Evolutionary conservation across 805 yeast species (phyloP).

Genomic region (Metschnikowia vanudenii): DNA sequence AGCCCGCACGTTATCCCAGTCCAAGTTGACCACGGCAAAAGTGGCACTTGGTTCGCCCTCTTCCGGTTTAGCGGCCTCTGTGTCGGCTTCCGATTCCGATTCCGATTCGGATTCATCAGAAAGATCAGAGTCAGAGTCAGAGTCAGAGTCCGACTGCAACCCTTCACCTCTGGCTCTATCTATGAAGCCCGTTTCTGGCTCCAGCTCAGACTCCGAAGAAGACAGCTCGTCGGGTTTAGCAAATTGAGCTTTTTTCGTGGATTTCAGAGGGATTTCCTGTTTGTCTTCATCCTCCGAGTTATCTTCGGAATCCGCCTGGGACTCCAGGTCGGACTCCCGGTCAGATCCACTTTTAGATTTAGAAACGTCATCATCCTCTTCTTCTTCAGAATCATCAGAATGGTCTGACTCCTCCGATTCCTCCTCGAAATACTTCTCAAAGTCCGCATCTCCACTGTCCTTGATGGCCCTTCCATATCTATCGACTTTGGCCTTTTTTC

Average conservation of each 20-base stretch:
- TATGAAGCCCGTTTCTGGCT: slow-evolving; percentile 20
- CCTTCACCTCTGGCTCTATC: slow-evolving; percentile 73
- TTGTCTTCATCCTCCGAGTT: slow-evolving; percentile 4
- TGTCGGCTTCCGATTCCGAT: slow-evolving; percentile 49
- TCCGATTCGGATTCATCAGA: slow-evolving; percentile 38
- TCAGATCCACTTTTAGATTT: slow-evolving; percentile 17
- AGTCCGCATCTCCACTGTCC: slow-evolving; percentile 38
- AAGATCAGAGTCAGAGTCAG: slow-evolving; percentile 36
- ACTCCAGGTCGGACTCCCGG: slow-evolving; percentile 17
- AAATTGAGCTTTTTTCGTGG: slow-evolving; percentile 12
- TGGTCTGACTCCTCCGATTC: slow-evolving; percentile 22
- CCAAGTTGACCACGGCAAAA: slow-evolving; percentile 92
- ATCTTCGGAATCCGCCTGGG: slow-evolving; percentile 16
- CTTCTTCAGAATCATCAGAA: not conserved
- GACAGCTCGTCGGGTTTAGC: slow-evolving; percentile 1
- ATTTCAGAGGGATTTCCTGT: slow-evolving; percentile 3
- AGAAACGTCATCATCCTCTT: not conserved
- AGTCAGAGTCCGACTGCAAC: slow-evolving; percentile 44
- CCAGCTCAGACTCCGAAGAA: slow-evolving; percentile 13
- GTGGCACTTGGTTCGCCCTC: slow-evolving; percentile 81
- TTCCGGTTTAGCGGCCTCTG: slow-evolving; percentile 68
- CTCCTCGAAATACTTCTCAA: slow-evolving; percentile 56
- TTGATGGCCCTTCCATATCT: slow-evolving; percentile 79
- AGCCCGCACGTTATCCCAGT: slow-evolving; percentile 94
- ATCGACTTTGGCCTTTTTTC: slow-evolving; percentile 71